Evolutionary conservation across 2,329 filamentous ascomycete species (phyloP), one percentile per base, ranked within the genome.

Genomic region (Thermothelomyces thermophilus): DNA sequence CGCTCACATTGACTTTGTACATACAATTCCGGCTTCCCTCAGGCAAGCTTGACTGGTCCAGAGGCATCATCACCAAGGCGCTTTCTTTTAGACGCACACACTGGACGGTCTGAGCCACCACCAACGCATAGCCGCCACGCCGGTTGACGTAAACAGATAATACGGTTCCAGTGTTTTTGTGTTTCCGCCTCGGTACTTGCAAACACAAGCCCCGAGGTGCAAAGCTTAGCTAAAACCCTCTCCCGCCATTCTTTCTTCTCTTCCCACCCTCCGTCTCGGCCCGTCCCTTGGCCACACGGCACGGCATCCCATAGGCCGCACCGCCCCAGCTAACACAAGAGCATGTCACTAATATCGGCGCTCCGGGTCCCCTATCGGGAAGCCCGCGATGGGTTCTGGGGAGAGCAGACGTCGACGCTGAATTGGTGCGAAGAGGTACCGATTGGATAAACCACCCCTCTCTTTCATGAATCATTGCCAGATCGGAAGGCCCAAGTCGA

Each of bases 401-500:
- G 66, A 19, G 57, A 64, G 14, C 65, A 67, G 37, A 68, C 66
- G 1, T 66, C 66, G 17, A 69, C 67, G 1, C 52, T 69, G 50
- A 68, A 69, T 43, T 69, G 67, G 67, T 69, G 67, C 53, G 67
- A 69, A 57, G 66, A 69, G 62, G 66, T 68, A 44, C 52, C 13
- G 5, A n/a, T 13, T 3, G 7, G 19, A 24, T 40, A 1, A 24
- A 24, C 13, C 19, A 11, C 19, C 17, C 16, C 8, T 19, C 13
- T 37, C 6, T 7, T 5, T 19, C n/a, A 8, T 19, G 13, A 17
- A 5, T 20, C 16, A 37, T 14, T 6, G 31, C 13, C 4, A 5
- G 13, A 8, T 35, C 7, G 3, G 3, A 35, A 35, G 14, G 13
- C 33, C 33, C 33, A 13, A 17, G 16, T 20, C 17, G 11, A 19